Base-by-base conservation (phyloP, 768 basidiomycete species). In the Trametes coccinea region DNA sequence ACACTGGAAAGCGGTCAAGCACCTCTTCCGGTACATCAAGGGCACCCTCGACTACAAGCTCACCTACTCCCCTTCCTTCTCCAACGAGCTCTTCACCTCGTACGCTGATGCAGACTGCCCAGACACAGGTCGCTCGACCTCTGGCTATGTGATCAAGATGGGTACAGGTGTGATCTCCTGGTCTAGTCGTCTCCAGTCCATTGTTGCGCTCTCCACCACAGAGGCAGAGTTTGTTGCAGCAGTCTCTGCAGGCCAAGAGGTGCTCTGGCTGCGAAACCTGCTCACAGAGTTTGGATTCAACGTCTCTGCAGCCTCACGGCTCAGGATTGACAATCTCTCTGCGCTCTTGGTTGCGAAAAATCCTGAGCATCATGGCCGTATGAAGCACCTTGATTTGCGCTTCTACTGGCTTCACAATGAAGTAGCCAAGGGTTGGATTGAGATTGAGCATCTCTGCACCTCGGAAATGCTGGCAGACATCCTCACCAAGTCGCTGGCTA, bases 1-100 rank as follows among this genome's bases (percentile, higher is more conserved):
- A 0, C 79, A 80, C 63, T 78, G 76, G 78, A 66, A 71, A 17
- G 75, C 75, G 5, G 71, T 74, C 29, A 75, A 77, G 51, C 73
- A 72, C 49, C 47, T 79, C 49, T 66, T 77, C 22, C 56, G 69
- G 14, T 79, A 78, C 59, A 63, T 79, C 53, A 74, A 74, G 59
- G 77, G 78, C 6, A 75, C 77, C 2, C 41, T 62, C 3, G 64
- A 72, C 49, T 60, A 56, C 16, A 56, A 54, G 30, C 62, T 76
- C 39, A 66, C 60, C 10, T 37, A 49, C 27, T 49, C 48, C 48
- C 48, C 48, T 33, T 49, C 48, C 48, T 49, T 29, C 48, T 49
- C 14, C 48, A 31, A 30, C 14, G 30, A 49, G 48, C 34, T 37
- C 34, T 37, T 37, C 34, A 37, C 34, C 34, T 37, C 11, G 34